Percentiles rank a stretch among this genome's conserved stretches.
These are phyloP conservation scores for Pinus tabuliformis DNA, from an alignment of 75 land plant genomes.

Conservation along the genomic window DNA sequence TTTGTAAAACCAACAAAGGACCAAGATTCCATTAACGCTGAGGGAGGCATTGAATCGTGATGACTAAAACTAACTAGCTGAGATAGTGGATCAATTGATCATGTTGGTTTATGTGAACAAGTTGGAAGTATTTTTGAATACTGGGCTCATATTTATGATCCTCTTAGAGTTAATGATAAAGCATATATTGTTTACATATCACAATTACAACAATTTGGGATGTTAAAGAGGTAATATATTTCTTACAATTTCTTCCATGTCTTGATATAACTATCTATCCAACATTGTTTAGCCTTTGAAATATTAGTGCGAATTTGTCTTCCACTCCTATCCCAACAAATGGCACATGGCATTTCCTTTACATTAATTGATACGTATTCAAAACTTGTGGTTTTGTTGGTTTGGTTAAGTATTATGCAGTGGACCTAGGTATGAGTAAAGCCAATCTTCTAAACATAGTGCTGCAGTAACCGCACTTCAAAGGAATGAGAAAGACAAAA, in stretches of 20 bases:
- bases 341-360: constrained; percentile 51
- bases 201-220: constrained; percentile 75
- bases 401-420: constrained; percentile 67
- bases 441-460: constrained; percentile 72
- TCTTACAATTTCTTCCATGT: constrained; percentile 83
- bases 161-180: constrained; percentile 69
- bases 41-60: no score
- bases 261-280: constrained; percentile 71
- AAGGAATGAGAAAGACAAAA: constrained; percentile 80
- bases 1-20: no score
- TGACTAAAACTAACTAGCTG: no score
- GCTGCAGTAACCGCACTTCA: constrained; percentile 65
- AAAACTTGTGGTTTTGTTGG: constrained; percentile 68
- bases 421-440: constrained; percentile 64
- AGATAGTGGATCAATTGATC: no score
- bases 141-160: constrained; percentile 78
- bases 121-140: constrained; percentile 49
- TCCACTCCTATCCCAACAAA: constrained; percentile 20
- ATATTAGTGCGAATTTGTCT: constrained; percentile 19
- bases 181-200: constrained; percentile 55
- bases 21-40: no score
- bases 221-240: constrained; percentile 84
- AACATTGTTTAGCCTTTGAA: constrained; percentile 62
- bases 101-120: no score
- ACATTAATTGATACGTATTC: constrained; percentile 76